Evolutionary conservation across 345 rosid species (phyloP), one percentile per base, ranked within the genome.

Genomic region (Luvunga scandens): DNA sequence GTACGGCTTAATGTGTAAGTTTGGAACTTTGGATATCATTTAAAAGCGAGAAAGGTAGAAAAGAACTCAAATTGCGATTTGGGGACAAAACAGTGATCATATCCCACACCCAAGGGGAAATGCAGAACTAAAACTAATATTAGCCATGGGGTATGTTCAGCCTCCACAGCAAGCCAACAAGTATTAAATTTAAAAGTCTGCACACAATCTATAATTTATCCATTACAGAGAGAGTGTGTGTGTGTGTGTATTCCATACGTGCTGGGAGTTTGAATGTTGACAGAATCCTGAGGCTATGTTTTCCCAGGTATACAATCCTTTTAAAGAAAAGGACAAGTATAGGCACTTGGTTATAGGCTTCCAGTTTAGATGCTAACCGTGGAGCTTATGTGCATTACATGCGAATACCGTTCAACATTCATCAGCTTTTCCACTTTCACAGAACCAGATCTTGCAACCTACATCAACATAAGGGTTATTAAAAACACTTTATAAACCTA

Each of bases 361-460:
- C 27, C 55, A 66, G 76, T n/a, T 42, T 73, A 22, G 22, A n/a
- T 62, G 61, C 91, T 85, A 71, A 93, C 99, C 77, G 95, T 95
- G 27, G 99, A 92, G 89, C 99, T 95, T 69, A 95, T 93, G 83
- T 95, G 98, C 99, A 93, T 93, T 55, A 95, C 98, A 83, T 93
- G 98, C 39, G 97, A 93, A 75, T 92, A 93, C 27, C 91, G 89
- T 79, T 93, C 99, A 73, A 93, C 79, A 83, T 92, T 88, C 99
- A 93, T 94, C 39, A 96, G 97, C 78, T 87, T 91, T 81, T 96
- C 97, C 56, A 94, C 97, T 79, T 84, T 92, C 70, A 95, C 98
- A 1, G 98, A 93, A 66, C 98, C 97, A 72, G 75, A 67, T 74
- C 91, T 88, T 2, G 97, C 88, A 42, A 95, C 99, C 94, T 91